Conservation (phyloP, 179 eudicot species). For the Gypsophila paniculata region DNA sequence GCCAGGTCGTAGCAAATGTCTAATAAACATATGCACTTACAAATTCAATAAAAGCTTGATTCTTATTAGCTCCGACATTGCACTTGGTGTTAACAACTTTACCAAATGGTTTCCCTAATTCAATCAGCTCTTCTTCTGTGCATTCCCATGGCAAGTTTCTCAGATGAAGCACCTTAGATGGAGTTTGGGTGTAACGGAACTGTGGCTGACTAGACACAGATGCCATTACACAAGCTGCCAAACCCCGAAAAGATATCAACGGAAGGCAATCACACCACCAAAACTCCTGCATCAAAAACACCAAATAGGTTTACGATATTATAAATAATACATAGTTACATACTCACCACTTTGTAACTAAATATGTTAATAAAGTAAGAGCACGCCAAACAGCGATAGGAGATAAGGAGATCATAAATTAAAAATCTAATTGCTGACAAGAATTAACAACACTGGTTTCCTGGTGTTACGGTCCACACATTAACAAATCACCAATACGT, state of each 20-base stretch:
- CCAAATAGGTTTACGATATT: neutral
- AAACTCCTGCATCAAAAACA: conserved; percentile 17
- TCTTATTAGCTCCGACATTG: conserved; percentile 95
- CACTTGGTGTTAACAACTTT: conserved; percentile 96
- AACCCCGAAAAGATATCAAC: neutral
- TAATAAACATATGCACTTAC: conserved; percentile 46
- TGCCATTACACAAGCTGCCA: conserved; percentile 46
- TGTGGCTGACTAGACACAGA: conserved; percentile 97
- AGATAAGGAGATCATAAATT: neutral
- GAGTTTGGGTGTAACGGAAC: conserved; percentile 96
- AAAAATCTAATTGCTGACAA: neutral
- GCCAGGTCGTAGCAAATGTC: neutral
- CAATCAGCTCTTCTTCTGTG: conserved; percentile 85
- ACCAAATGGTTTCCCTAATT: conserved; percentile 93
- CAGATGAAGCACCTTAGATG: conserved; percentile 97
- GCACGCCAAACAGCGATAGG: too few relatives aligned
- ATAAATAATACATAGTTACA: neutral
- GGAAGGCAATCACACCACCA: neutral
- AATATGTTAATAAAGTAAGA: neutral
- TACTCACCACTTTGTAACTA: neutral
- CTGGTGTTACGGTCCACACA: neutral
- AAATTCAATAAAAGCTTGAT: conserved; percentile 98
- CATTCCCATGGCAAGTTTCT: conserved; percentile 99
- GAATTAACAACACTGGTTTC: neutral
- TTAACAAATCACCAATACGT: neutral